Evolutionary conservation across 2,329 filamentous ascomycete species (phyloP).

Genomic region (Zymoseptoria brevis): DNA sequence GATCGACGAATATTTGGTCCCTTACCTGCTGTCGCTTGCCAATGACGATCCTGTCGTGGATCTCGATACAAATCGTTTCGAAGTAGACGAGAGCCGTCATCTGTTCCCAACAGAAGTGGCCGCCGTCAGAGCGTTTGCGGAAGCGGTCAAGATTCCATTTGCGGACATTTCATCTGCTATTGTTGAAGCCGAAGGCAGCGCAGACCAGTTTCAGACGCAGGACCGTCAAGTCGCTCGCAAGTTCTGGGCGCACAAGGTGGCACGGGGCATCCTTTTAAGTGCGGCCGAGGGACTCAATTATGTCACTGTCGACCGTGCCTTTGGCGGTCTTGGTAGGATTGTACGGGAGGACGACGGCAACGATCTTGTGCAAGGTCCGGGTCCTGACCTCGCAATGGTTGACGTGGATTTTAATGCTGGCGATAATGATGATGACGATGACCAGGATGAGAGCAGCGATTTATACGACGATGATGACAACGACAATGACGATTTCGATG

Average conservation of each 20-base stretch:
- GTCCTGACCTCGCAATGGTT: conserved; percentile 1
- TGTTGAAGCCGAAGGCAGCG: conserved; percentile 8
- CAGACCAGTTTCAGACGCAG: conserved; percentile 31
- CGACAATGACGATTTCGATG: conserved; percentile 19
- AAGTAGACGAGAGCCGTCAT: conserved; percentile 45
- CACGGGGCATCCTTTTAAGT: conserved; percentile 54
- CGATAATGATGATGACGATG: conserved; percentile 11
- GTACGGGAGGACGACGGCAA: conserved; percentile 8
- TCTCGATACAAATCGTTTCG: conserved; percentile 51
- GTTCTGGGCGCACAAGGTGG: conserved; percentile 55
- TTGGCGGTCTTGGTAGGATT: conserved; percentile 49
- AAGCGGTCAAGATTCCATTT: conserved; percentile 46
- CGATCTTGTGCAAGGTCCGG: too few species aligned
- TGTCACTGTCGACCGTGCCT: conserved; percentile 51
- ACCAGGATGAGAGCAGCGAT: conserved; percentile 1
- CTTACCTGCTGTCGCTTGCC: conserved; percentile 50
- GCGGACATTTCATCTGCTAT: conserved; percentile 41
- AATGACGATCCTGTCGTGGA: conserved; percentile 45
- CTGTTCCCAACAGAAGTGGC: conserved; percentile 47
- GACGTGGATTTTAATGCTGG: conserved; percentile 5
- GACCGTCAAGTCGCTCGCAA: conserved; percentile 36
- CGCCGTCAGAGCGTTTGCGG: conserved; percentile 50
- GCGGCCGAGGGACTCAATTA: conserved; percentile 49
- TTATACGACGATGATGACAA: conserved; percentile 17
- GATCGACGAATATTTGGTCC: conserved; percentile 50